Percentiles rank a stretch among this genome's conserved stretches.
Evolutionary conservation across 371 early-diverging fungal species (phyloP).

Genomic region (Spraguea lophii): DNA sequence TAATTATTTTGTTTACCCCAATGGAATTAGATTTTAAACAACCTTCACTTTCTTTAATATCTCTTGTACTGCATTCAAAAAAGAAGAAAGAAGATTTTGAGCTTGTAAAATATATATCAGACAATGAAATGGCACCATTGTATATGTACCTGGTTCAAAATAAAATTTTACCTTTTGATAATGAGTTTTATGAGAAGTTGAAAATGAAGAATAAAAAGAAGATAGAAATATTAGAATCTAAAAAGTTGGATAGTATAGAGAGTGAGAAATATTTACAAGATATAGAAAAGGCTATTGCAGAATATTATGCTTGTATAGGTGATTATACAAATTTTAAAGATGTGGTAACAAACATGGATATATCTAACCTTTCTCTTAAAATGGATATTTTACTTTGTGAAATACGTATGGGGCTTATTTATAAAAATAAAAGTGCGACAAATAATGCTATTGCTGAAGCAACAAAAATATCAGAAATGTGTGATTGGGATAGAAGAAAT

Average conservation of each 20-base stretch:
- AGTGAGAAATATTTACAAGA: slow-evolving; percentile 9
- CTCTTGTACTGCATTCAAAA: too few relatives aligned
- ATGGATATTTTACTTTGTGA: slow-evolving; percentile 33
- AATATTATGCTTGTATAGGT: slow-evolving; percentile 16
- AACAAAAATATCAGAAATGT: slow-evolving; percentile 18
- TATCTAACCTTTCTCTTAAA: slow-evolving; percentile 7
- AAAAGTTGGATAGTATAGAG: slow-evolving; percentile 11
- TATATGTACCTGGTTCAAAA: too few relatives aligned
- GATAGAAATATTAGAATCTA: slow-evolving; percentile 4
- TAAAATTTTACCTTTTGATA: slow-evolving; percentile 4
- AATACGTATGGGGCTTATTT: slow-evolving; percentile 33
- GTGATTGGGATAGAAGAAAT: slow-evolving; percentile 48
- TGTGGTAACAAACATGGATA: background rate
- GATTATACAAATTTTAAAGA: background rate
- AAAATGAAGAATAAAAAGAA: slow-evolving; percentile 1
- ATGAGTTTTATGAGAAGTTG: slow-evolving; percentile 1
- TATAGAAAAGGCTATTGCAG: slow-evolving; percentile 10
- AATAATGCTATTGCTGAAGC: slow-evolving; percentile 7
- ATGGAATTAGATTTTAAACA: too few relatives aligned
- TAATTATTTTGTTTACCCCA: too few relatives aligned
- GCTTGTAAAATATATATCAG: too few relatives aligned
- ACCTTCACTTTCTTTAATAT: too few relatives aligned
- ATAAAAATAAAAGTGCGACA: slow-evolving; percentile 11
- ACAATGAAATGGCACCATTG: too few relatives aligned
- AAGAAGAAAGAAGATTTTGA: too few relatives aligned